phyloP scores from a whole-genome alignment of 257 asterid species.

The Thymus mandschuricus region DNA sequence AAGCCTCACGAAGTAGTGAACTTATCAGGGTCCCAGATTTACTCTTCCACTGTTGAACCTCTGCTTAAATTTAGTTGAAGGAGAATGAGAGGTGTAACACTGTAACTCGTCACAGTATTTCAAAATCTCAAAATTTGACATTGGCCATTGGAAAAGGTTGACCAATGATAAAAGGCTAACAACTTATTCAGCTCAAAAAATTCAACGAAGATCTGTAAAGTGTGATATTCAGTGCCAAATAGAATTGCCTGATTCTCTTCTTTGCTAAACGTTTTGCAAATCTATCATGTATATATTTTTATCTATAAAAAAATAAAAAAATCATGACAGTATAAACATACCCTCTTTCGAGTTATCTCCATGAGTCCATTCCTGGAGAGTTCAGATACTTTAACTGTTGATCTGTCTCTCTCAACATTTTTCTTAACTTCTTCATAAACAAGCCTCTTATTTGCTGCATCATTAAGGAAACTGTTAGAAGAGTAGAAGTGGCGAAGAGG shows the following conservation, averaged over 20 bases:
- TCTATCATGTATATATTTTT: background rate
- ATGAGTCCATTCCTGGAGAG: conserved; percentile 91
- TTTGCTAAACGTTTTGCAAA: conserved; percentile 15
- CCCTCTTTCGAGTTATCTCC: conserved; percentile 98
- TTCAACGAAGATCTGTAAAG: background rate
- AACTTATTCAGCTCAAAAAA: conserved; percentile 1
- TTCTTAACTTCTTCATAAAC: conserved; percentile 87
- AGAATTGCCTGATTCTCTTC: background rate
- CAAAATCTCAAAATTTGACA: background rate
- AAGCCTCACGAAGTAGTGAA: conserved; percentile 9
- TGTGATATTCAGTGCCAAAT: conserved; percentile 1
- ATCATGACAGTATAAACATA: conserved; percentile 36
- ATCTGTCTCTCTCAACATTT: conserved; percentile 90
- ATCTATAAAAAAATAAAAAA: background rate
- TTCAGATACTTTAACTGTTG: conserved; percentile 88
- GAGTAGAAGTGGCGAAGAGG: conserved; percentile 21
- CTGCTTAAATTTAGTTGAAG: conserved; percentile 13
- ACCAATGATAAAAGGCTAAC: background rate
- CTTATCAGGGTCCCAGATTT: background rate
- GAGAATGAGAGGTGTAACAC: conserved; percentile 21
- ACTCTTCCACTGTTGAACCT: background rate
- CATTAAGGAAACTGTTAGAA: conserved; percentile 26
- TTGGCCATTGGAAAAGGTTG: background rate
- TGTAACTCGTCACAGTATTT: conserved; percentile 8
- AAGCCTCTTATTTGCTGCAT: conserved; percentile 83